These are phyloP conservation scores for Podospora pseudoanserina DNA, from an alignment of 495 filamentous ascomycete genomes.

Conservation along the genomic window DNA sequence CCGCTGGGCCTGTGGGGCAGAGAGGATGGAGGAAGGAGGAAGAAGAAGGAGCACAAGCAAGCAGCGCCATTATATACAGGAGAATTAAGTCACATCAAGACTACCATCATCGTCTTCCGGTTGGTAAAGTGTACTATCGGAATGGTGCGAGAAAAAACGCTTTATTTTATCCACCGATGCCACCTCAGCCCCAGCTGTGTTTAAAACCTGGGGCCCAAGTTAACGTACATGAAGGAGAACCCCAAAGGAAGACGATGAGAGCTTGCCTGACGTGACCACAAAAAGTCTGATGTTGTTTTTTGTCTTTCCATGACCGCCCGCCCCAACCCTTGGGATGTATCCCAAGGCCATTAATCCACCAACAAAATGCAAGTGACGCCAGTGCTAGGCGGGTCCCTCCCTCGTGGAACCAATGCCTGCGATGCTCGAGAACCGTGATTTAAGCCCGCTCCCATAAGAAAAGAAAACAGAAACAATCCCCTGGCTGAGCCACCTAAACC, in stretches of 20 bases:
- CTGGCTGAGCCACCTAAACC: conserved; percentile 13
- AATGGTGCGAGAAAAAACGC: conserved; percentile 31
- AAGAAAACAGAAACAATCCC: conserved; percentile 17
- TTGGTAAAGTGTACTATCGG: conserved; percentile 32
- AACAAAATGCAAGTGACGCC: conserved; percentile 36
- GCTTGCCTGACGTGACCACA: conserved; percentile 53
- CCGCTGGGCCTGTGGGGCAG: conserved; percentile 23
- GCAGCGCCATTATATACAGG: conserved; percentile 36
- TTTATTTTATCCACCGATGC: conserved; percentile 49
- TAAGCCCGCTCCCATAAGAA: conserved; percentile 19
- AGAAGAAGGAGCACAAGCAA: conserved; percentile 20
- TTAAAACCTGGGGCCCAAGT: conserved; percentile 47
- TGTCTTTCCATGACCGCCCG: conserved; percentile 25
- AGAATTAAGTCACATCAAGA: conserved; percentile 44
- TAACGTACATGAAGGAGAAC: conserved; percentile 75
- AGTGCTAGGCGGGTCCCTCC: conserved; percentile 18
- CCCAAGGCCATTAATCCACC: conserved; percentile 3
- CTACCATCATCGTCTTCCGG: conserved; percentile 55
- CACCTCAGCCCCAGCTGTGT: conserved; percentile 36
- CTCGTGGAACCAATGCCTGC: conserved; percentile 22
- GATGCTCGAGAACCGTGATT: conserved; percentile 24
- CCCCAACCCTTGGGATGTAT: too few relatives aligned
- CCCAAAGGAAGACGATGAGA: conserved; percentile 63
- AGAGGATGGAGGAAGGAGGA: conserved; percentile 6
- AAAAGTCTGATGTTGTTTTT: conserved; percentile 29